Percentiles rank a stretch among this genome's conserved stretches.
These are phyloP conservation scores for Chenopodium berlandieri DNA, from an alignment of 148 eudicot species.

Conservation along the genomic window DNA sequence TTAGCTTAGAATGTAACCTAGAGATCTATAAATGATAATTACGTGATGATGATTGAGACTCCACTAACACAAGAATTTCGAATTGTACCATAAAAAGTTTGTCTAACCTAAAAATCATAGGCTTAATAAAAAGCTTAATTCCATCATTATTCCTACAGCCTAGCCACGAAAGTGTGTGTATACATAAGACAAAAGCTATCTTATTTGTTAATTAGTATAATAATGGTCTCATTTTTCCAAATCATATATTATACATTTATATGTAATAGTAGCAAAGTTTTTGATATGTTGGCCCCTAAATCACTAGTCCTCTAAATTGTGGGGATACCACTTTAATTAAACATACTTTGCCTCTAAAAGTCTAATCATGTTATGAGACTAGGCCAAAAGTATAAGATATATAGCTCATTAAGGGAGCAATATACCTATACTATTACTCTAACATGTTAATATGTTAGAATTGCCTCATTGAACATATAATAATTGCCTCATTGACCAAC, in stretches of 20 bases:
- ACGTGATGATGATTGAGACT: conserved; percentile 9
- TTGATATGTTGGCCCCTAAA: neutral
- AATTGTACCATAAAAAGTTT: neutral
- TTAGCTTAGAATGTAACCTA: neutral
- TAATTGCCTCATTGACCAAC: too few relatives aligned
- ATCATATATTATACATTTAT: neutral
- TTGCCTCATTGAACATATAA: too few relatives aligned
- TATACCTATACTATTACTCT: too few relatives aligned
- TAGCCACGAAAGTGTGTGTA: neutral
- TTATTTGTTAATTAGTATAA: neutral
- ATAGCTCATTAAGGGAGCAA: neutral
- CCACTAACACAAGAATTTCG: neutral
- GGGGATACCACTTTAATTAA: neutral
- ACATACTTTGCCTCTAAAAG: too few relatives aligned
- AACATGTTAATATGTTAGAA: too few relatives aligned
- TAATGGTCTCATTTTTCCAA: too few relatives aligned
- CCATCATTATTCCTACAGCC: conserved; percentile 11
- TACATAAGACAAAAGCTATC: neutral
- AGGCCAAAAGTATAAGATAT: too few relatives aligned
- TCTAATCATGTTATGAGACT: neutral
- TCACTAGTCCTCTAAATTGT: neutral
- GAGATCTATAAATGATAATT: conserved; percentile 11
- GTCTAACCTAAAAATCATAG: neutral
- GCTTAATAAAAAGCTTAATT: neutral
- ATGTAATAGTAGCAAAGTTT: neutral